phyloP scores from a whole-genome alignment of 768 basidiomycete genomes.

The Lyophyllum atratum region DNA sequence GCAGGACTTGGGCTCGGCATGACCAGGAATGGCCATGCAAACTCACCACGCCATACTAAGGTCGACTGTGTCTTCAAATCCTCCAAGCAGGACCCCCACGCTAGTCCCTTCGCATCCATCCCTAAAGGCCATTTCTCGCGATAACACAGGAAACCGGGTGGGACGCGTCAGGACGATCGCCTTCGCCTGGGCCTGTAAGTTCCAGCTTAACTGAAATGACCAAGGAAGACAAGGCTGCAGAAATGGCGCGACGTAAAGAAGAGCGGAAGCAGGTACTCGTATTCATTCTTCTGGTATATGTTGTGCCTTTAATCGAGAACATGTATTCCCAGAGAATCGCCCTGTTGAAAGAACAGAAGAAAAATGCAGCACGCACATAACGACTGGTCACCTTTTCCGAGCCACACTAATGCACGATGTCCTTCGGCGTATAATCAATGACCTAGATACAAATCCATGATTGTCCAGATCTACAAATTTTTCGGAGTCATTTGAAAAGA shows the following conservation, averaged over 20 bases:
- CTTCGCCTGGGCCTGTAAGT: conserved; percentile 20
- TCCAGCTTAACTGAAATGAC: conserved; percentile 50
- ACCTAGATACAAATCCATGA: no score
- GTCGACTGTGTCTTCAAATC: neutral
- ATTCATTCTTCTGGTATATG: neutral
- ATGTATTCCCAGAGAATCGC: conserved; percentile 57
- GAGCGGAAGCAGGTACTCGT: conserved; percentile 81
- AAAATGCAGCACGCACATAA: conserved; percentile 38
- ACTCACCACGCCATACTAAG: neutral
- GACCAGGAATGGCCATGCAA: conserved; percentile 1
- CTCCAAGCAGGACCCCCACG: conserved; percentile 14
- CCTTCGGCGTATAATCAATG: conserved; percentile 28
- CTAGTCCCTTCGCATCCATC: conserved; percentile 22
- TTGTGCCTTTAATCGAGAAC: neutral
- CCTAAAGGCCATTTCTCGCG: conserved; percentile 27
- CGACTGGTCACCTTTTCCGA: conserved; percentile 7
- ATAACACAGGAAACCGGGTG: conserved; percentile 9
- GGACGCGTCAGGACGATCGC: conserved; percentile 11
- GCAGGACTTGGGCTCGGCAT: neutral
- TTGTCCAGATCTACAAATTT: no score
- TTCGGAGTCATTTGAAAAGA: no score
- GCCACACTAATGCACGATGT: neutral
- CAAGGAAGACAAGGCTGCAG: conserved; percentile 93
- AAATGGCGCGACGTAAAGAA: conserved; percentile 89
- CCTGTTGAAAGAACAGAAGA: conserved; percentile 81